Base-by-base conservation (phyloP, 768 basidiomycete species). In the Termitomyces sp. region DNA sequence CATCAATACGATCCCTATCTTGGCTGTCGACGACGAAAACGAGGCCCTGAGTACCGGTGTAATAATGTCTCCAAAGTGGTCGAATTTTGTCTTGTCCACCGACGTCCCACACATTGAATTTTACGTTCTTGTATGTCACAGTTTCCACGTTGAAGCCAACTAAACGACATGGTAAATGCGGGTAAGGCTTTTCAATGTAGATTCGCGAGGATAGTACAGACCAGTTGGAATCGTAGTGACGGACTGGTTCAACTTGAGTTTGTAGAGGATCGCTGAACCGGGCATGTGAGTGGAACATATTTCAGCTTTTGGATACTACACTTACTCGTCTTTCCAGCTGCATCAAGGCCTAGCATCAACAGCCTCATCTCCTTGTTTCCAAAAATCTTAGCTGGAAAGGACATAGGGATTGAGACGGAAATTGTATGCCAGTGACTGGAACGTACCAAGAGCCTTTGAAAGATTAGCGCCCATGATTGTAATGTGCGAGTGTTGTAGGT, bases 1-100 rank as follows among this genome's bases (percentile, higher is more conserved):
- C 96, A 68, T 98, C 94, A 66, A 98, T 88, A 57, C 96, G 84
- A 65, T 96, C 93, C 57, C 91, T 77, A 71, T 98, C 96, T 66
- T 93, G 91, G 59, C 93, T 95, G 74, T 98, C 96, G 55, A 98
- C 93, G 55, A 98, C 96, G 68, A 97, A 98, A 53, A 98, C 95
- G 60, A 98, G 85, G 55, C 95, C 96, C 74, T 98, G 96, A 1
- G 96, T 98, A 58, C 96, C 96, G 12, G 96, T 98, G 76, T 98
- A 98, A 73, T 98, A 98, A 73, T 98, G 96, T 74, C 96, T 82
- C 96, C 96, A 98, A 41, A 98, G 78, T 24, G 96, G 96, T 49
- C 96, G 82, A 67, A 98, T 98, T 81, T 98, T 98, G 78, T 98
- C 96, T 74, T 98, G 96, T n/a, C 96, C 96, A 64, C 96, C 96